Evolutionary conservation across 2,329 filamentous ascomycete species (phyloP).

Genomic region (Ascomycota sp.): DNA sequence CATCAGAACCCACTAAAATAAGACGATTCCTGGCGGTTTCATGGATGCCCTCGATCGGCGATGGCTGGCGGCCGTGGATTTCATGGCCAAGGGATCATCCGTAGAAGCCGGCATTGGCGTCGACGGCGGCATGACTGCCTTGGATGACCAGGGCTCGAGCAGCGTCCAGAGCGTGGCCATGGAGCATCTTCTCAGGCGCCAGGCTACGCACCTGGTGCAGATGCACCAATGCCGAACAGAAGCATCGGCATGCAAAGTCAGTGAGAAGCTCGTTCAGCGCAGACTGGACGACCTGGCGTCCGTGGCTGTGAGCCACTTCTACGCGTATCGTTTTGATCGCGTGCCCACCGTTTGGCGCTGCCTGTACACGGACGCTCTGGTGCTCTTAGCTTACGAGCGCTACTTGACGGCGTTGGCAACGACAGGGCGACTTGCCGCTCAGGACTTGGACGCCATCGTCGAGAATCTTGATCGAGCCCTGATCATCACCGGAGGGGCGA

Average conservation of each 20-base stretch:
- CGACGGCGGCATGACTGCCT: too few species aligned
- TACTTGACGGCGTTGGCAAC: constrained; percentile 5
- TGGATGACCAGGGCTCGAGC: too few species aligned
- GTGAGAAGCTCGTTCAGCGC: constrained; percentile 11
- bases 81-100: too few species aligned
- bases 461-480: constrained; percentile 50
- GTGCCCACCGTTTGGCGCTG: constrained; percentile 47
- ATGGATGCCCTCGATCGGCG: too few species aligned
- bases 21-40: too few species aligned
- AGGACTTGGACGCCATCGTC: constrained; percentile 31
- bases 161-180: constrained; percentile 3
- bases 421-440: constrained; percentile 2
- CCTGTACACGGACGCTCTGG: constrained; percentile 46
- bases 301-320: constrained; percentile 42
- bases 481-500: constrained; percentile 48
- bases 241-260: constrained; percentile 1
- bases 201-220: constrained; percentile 6
- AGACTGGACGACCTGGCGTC: constrained; percentile 33
- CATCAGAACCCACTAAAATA: too few species aligned
- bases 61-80: too few species aligned
- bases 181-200: constrained; percentile 9
- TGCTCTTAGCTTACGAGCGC: constrained; percentile 33
- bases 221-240: constrained; percentile 7
- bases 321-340: constrained; percentile 43
- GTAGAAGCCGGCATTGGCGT: too few species aligned